Base-by-base conservation (phyloP, 1,284 basidiomycete species). In the Puccinia horiana region DNA sequence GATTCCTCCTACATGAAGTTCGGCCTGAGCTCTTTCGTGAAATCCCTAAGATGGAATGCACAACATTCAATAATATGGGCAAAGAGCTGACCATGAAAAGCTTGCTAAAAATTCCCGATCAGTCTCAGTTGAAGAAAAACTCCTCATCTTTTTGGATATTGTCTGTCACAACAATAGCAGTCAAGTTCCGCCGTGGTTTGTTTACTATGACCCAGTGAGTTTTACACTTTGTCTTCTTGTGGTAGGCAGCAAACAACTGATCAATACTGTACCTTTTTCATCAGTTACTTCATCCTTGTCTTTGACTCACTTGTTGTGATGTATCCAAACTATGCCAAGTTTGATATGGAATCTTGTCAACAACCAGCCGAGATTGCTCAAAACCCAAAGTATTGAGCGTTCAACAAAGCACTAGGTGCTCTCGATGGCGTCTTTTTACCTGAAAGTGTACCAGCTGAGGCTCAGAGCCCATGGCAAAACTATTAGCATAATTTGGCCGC, bases 341-440 rank as follows among this genome's bases (percentile, higher is more conserved):
- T 58, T 6, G n/a, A 58, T 58, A 23, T 29, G 9, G 8, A 23
- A 23, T 58, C 56, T 8, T 11, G 9, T 58, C 23, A 8, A 23
- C 56, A 58, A 29, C 65, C 65, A 35, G 8, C 29, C 14, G 5
- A 35, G 4, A 69, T 69, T 69, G 5, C 14, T 8, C 8, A 69
- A 14, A 23, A 42, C 35, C 32, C 12, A 9, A 69, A 54, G 29
- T 82, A 61, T 75, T 86, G 86, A 6, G 87, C 84, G 75, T 87
- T 87, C 67, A 82, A 85, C n/a, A 61, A 85, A 29, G 86, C 85
- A 67, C 76, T 70, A 49, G 86, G 86, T 18, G 85, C 87, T 2
- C 83, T 87, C 58, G 87, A 87, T 85, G 86, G 87, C 14, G 83
- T 84, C 12, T 85, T 85, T 40, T 72, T 87, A 35, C 82, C 85